Evolutionary conservation across 1,284 basidiomycete genomes (phyloP).

Genomic region (Pseudozyma thailandica): DNA sequence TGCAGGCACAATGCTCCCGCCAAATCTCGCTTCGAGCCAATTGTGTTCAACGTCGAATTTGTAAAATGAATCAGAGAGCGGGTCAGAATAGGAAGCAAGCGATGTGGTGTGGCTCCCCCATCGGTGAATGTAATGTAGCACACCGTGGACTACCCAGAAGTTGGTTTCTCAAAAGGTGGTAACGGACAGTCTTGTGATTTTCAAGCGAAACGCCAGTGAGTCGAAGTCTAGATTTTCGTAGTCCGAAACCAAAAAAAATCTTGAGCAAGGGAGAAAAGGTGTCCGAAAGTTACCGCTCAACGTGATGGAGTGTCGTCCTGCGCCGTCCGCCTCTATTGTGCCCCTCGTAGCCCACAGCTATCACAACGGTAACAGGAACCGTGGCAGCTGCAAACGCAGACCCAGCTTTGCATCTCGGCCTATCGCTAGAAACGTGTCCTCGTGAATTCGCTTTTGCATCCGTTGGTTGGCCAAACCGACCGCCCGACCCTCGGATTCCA

Average conservation of each 20-base stretch:
- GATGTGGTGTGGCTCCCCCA: no score
- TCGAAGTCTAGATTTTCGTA: conserved; percentile 20
- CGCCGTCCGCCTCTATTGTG: conserved; percentile 10
- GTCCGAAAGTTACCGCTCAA: background rate
- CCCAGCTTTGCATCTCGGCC: conserved; percentile 31
- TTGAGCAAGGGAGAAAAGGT: conserved; percentile 1
- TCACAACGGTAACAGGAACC: background rate
- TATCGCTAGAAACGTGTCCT: conserved; percentile 37
- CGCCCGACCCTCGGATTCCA: conserved; percentile 6
- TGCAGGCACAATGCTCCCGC: no score
- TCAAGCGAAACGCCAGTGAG: conserved; percentile 9
- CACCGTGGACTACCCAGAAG: conserved; percentile 13
- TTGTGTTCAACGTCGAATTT: no score
- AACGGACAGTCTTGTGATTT: background rate
- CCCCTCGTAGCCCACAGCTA: background rate
- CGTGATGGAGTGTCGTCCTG: background rate
- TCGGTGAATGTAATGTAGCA: conserved; percentile 2
- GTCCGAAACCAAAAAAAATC: background rate
- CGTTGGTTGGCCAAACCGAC: conserved; percentile 19
- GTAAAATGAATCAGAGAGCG: background rate
- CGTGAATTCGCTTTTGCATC: conserved; percentile 13
- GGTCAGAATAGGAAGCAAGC: background rate
- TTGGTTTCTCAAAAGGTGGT: background rate
- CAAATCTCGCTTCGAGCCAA: no score
- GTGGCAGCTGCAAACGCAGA: background rate